Conservation (phyloP, 2,329 filamentous ascomycete species). For the Ceratocystis papillata region DNA sequence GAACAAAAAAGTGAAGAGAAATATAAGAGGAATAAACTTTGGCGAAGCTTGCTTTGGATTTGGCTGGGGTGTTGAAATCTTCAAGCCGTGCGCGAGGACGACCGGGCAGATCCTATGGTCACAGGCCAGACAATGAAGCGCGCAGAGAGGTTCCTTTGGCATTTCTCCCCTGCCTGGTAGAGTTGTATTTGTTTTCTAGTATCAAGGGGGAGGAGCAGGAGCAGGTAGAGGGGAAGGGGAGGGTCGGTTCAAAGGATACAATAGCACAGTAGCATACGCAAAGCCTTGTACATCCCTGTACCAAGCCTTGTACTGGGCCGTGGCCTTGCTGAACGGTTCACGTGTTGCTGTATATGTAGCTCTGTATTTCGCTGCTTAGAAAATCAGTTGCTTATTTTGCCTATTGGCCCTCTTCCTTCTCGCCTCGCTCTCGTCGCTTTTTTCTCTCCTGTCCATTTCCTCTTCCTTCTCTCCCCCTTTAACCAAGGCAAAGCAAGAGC, state of each 20-base stretch:
- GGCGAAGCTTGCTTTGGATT: not conserved
- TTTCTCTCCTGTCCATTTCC: not conserved
- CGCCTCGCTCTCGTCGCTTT: not conserved
- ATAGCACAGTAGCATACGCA: too few species aligned
- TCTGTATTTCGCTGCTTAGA: not conserved
- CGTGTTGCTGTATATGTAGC: not conserved
- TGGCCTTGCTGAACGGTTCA: not conserved
- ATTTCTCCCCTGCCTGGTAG: not conserved
- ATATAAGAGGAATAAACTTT: not conserved
- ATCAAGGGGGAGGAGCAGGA: not conserved
- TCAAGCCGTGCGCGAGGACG: conserved; percentile 1
- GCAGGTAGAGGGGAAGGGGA: too few species aligned
- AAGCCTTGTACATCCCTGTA: not conserved
- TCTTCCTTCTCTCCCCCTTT: not conserved
- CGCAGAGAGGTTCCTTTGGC: conserved; percentile 2
- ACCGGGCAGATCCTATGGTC: not conserved
- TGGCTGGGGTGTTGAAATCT: not conserved
- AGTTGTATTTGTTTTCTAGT: not conserved
- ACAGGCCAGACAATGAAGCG: not conserved
- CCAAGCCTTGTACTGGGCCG: not conserved
- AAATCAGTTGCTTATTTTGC: not conserved
- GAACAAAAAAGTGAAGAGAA: not conserved
- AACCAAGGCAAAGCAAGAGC: not conserved
- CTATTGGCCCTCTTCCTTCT: not conserved
- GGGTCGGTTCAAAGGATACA: too few species aligned